A percentile compares a stretch with the other conserved stretches of the same genome.
phyloP scores from a whole-genome alignment of 257 asterid genomes.

The Coffea eugenioides region DNA sequence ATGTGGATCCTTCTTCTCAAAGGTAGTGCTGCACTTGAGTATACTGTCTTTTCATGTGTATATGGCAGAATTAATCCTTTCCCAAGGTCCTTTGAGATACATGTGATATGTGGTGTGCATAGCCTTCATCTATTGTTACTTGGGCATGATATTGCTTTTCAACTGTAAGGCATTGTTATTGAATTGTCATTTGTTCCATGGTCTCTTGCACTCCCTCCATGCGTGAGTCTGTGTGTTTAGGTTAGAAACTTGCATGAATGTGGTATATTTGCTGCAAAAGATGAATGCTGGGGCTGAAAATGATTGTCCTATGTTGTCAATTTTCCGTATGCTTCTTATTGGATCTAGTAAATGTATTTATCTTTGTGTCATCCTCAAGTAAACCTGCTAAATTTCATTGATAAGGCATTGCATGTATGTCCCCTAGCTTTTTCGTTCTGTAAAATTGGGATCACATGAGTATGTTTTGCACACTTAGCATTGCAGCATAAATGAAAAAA shows the following conservation, averaged over 20 bases:
- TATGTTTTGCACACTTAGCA: neutral
- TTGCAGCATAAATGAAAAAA: neutral
- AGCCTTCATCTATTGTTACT: neutral
- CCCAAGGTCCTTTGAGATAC: neutral
- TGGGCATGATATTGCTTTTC: neutral
- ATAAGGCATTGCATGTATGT: neutral
- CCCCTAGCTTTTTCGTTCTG: neutral
- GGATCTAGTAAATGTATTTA: neutral
- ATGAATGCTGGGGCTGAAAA: neutral
- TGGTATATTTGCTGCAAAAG: neutral
- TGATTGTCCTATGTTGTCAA: neutral
- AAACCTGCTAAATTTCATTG: neutral
- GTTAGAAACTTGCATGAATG: neutral
- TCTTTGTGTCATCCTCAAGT: neutral
- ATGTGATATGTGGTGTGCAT: neutral
- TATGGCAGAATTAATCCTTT: neutral
- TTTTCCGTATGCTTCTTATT: neutral
- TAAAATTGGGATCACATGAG: neutral
- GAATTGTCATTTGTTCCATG: neutral
- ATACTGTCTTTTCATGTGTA: neutral
- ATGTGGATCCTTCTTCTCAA: conserved; percentile 94
- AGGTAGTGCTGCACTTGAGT: conserved; percentile 43
- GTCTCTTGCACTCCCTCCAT: neutral
- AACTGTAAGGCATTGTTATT: neutral
- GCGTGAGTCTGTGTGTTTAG: no score